Evolutionary conservation across 108 stramenopile species (phyloP), one percentile per base, ranked within the genome.

Genomic region (Seminavis robusta): DNA sequence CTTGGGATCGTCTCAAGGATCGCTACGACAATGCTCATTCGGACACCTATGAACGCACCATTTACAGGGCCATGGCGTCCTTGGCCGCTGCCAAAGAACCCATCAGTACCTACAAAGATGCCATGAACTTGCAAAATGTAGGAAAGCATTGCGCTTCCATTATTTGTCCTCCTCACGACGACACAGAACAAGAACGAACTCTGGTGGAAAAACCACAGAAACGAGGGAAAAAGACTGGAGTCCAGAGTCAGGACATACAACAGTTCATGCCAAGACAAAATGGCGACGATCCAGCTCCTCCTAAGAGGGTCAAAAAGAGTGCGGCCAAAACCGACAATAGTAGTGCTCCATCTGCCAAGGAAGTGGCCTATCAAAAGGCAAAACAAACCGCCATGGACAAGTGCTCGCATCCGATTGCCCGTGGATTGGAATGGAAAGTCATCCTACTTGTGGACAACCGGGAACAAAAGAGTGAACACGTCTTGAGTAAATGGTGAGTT

Each of bases 401-500:
- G 6, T 16, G n/a, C 39, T 63, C 40, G 65, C n/a, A n/a, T n/a
- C n/a, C n/a, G 27, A 31, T 25, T 50, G 20, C 26, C 51, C n/a
- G 0, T 36, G 17, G 65, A 2, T 6, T 64, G 10, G 54, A 52
- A 10, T 83, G 81, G 81, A 69, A 51, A 52, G 74, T 79, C 11
- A 46, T 73, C 0, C 50, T 83, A 28, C 43, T 79, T 2, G 40
- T 83, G 17, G 81, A 83, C 42, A 31, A 23, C 5, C 59, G 81
- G 36, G 81, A 83, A 64, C 73, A 57, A 25, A 57, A 65, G 19
- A 52, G 53, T 9, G 43, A 76, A 28, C 61, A 75, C 3, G 59
- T 79, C 0, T 45, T 59, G 2, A 41, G 65, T 25, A 49, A 60
- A 20, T 63, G 55, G 49, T 59, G 59, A 39, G n/a, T n/a, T n/a